Conservation (phyloP, 2,329 filamentous ascomycete genomes). For the Fusarium camptoceras region DNA sequence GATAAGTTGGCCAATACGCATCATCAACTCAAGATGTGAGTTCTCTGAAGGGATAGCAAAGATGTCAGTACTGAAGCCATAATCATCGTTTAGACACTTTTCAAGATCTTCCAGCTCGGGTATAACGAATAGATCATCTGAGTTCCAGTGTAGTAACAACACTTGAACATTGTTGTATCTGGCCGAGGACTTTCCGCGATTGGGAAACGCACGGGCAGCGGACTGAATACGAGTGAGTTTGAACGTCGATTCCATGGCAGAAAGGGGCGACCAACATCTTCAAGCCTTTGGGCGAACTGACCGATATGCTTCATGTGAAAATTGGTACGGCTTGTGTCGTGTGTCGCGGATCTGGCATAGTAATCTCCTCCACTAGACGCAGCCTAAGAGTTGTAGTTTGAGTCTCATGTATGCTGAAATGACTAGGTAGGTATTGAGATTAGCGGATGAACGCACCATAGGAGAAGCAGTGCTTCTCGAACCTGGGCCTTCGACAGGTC, state of each 20-base stretch:
- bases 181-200: slow-evolving; percentile 63
- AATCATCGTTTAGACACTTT: slow-evolving; percentile 65
- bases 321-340: slow-evolving; percentile 68
- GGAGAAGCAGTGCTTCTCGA: slow-evolving; percentile 60
- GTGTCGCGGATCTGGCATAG: slow-evolving; percentile 58
- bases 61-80: slow-evolving; percentile 67
- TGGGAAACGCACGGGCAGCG: slow-evolving; percentile 67
- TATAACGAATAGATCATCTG: slow-evolving; percentile 68
- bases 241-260: not conserved
- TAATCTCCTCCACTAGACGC: slow-evolving; percentile 40
- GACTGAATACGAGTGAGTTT: slow-evolving; percentile 54
- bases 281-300: slow-evolving; percentile 65
- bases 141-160: slow-evolving; percentile 68
- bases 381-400: slow-evolving; percentile 35
- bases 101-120: slow-evolving; percentile 69
- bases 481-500: slow-evolving; percentile 59
- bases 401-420: slow-evolving; percentile 9
- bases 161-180: slow-evolving; percentile 67
- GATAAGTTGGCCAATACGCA: slow-evolving; percentile 67
- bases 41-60: slow-evolving; percentile 70
- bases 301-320: slow-evolving; percentile 69
- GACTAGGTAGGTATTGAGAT: not conserved
- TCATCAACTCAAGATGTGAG: slow-evolving; percentile 68
- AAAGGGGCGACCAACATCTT: slow-evolving; percentile 59
- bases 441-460: slow-evolving; percentile 56